Percentiles rank a stretch among this genome's conserved stretches.
Evolutionary conservation across 164 flowering plant genomes (phyloP).

Genomic region (Macadamia tetraphylla): DNA sequence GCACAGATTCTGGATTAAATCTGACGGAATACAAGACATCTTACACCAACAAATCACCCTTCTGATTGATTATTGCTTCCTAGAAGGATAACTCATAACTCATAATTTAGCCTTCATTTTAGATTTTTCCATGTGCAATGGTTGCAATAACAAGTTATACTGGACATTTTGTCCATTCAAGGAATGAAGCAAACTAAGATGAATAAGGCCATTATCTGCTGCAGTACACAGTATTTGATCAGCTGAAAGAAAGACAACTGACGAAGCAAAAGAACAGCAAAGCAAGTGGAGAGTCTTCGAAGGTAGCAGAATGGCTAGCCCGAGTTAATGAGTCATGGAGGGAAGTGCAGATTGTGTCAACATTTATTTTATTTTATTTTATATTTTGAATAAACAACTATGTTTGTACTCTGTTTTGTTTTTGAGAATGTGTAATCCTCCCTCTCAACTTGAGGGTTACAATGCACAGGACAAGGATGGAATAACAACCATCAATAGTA

Average conservation of each 20-base stretch:
- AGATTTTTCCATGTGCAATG: no score
- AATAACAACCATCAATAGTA: no score
- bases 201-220: not conserved
- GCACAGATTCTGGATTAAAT: no score
- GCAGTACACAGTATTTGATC: slow-evolving; percentile 90
- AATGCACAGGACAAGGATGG: no score
- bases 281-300: slow-evolving; percentile 33
- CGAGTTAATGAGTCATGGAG: not conserved
- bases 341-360: not conserved
- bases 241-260: slow-evolving; percentile 58
- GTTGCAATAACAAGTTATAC: no score
- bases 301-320: slow-evolving; percentile 24
- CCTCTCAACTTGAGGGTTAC: no score
- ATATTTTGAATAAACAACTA: not conserved
- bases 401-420: not conserved
- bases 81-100: no score
- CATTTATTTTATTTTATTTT: not conserved
- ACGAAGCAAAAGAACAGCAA: slow-evolving; percentile 21
- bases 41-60: no score
- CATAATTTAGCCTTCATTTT: no score
- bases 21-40: no score
- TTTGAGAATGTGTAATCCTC: not conserved
- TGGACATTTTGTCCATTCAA: no score
- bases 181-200: not conserved
- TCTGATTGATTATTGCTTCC: no score